Base-by-base conservation (phyloP, 2,329 filamentous ascomycete species). In the Scytalidium sp. region DNA sequence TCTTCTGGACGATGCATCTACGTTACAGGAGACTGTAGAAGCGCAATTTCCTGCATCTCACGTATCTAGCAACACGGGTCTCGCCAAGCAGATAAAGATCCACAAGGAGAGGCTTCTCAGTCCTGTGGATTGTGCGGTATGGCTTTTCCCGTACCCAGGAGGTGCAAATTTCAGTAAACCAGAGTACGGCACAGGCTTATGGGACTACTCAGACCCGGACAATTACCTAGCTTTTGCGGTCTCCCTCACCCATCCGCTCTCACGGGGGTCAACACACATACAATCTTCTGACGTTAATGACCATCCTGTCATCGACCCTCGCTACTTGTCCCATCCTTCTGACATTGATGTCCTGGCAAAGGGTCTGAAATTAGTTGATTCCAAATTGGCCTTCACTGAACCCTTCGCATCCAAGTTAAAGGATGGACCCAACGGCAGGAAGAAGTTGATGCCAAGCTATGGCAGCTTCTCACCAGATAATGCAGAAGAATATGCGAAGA, bases 231-330 rank as follows among this genome's bases (percentile, higher is more conserved):
- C 25, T 27, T 27, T 27, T 27, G 25, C 25, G 25, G 25, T 58
- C 46, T 49, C 56, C 2, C 65, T 78, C 45, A 74, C 75, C 46
- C 83, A 74, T 52, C 67, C 83, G 0, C 77, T 82, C 60, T 79
- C 76, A 3, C 75, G 78, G 1, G 83, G 83, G 1, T 72, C 70
- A 36, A 75, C 81, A 42, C 83, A 85, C 64, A 80, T 84, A 54
- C 63, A 64, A 10, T 66, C 68, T 2, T 48, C 67, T 0, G 64
- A 72, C 17, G 59, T 70, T 13, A 58, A 64, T 3, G 68, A 67
- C 3, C 55, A 64, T 10, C 72, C 75, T 1, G 64, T 71, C 19
- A 81, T 82, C 59, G 73, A 83, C 51, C 59, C 57, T 19, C 56
- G 58, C 9, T 60, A 56, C 23, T 58, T 54, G 17, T 56, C 58